Conservation (phyloP, 192 early-diverging fungal species). For the Spizellomyces sp. region DNA sequence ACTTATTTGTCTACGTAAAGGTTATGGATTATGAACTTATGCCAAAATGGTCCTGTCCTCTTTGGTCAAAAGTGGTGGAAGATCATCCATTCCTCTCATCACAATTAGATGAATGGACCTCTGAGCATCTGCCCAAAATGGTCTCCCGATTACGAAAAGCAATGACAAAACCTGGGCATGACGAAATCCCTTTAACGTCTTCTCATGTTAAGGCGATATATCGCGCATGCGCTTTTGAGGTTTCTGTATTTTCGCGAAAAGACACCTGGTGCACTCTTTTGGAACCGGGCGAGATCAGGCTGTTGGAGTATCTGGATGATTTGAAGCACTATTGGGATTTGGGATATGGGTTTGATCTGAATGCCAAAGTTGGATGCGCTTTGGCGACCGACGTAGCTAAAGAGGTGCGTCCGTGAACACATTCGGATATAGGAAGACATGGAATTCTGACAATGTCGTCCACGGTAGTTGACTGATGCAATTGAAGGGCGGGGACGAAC, state of each 20-base stretch:
- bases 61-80: neutral
- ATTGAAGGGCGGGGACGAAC: neutral
- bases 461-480: neutral
- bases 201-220: conserved; percentile 4
- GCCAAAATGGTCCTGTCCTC: conserved; percentile 8
- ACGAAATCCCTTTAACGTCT: neutral
- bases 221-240: neutral
- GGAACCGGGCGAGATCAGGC: neutral
- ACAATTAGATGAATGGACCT: neutral
- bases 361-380: neutral
- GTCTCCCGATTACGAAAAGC: neutral
- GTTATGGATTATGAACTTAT: neutral
- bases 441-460: too few relatives aligned
- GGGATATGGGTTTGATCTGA: conserved; percentile 3
- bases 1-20: too few relatives aligned
- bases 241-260: neutral
- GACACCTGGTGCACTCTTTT: conserved; percentile 2
- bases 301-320: conserved; percentile 12
- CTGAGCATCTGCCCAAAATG: neutral
- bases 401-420: neutral
- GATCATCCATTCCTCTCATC: neutral
- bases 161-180: neutral
- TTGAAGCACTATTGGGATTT: conserved; percentile 11
- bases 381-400: conserved; percentile 5
- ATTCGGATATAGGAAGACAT: too few relatives aligned